Evolutionary conservation across 176 grass and related monocot species (phyloP).

Genomic region (Echinochloa phyllopogon): DNA sequence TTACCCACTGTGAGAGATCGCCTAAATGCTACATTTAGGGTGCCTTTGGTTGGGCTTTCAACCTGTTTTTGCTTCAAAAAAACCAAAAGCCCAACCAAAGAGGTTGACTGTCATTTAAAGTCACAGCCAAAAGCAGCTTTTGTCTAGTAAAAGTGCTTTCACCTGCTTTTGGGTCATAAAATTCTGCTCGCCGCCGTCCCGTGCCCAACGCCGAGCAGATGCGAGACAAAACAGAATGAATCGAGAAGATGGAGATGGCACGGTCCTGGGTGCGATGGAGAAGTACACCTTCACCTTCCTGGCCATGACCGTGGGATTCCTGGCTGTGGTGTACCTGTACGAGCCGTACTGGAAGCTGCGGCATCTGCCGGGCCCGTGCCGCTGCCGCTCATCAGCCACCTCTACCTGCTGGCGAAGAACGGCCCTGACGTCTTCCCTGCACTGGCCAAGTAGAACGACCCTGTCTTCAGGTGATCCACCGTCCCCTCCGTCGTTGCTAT

Average conservation of each 20-base stretch:
- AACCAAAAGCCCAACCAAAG: too few species aligned
- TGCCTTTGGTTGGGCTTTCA: too few species aligned
- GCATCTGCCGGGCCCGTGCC: constrained; percentile 46
- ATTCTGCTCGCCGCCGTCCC: too few species aligned
- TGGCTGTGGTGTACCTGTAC: constrained; percentile 48
- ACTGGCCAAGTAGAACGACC: constrained; percentile 51
- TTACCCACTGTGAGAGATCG: too few species aligned
- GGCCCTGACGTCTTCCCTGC: constrained; percentile 49
- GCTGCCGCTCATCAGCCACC: constrained; percentile 56
- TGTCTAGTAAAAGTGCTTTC: too few species aligned
- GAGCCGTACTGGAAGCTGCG: constrained; percentile 54
- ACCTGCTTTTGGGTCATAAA: too few species aligned
- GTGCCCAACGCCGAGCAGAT: too few species aligned
- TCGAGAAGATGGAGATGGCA: background rate
- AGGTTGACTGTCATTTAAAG: too few species aligned
- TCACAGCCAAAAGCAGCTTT: too few species aligned
- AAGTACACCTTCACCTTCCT: background rate
- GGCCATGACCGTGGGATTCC: constrained; percentile 16
- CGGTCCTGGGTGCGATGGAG: background rate
- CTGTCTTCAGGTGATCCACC: constrained; percentile 22
- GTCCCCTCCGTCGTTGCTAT: too few species aligned
- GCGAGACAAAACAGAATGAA: background rate
- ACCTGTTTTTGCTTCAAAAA: too few species aligned
- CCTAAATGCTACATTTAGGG: too few species aligned
- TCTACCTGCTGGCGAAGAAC: constrained; percentile 57